Percentiles rank a stretch among this genome's conserved stretches.
phyloP scores from a whole-genome alignment of 2,329 filamentous ascomycete genomes.

The Curvularia hawaiiensis region DNA sequence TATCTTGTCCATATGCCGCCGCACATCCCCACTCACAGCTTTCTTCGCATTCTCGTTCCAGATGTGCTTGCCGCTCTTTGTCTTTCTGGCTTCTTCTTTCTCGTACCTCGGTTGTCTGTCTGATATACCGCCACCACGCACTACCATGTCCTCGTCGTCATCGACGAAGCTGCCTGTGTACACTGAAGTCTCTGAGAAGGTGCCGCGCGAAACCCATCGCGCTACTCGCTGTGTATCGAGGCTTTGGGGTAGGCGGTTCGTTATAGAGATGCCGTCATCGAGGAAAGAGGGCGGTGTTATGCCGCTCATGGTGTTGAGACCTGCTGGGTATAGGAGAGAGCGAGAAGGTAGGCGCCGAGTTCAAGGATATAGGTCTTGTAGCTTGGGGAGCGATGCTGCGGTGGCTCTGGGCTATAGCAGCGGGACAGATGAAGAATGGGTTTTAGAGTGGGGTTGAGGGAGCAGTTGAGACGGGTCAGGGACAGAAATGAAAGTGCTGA shows the following conservation, averaged over 20 bases:
- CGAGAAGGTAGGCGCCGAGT: neutral
- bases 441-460: neutral
- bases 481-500: conserved; percentile 10
- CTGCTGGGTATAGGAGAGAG: neutral
- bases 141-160: conserved; percentile 33
- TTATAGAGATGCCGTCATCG: conserved; percentile 32
- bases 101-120: conserved; percentile 25
- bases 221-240: conserved; percentile 11
- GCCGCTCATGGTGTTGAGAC: conserved; percentile 18
- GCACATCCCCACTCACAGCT: conserved; percentile 33
- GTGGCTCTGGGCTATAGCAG: neutral
- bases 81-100: conserved; percentile 5
- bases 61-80: neutral
- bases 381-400: neutral
- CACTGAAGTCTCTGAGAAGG: conserved; percentile 12
- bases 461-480: conserved; percentile 2
- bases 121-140: neutral
- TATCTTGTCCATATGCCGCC: conserved; percentile 21
- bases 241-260: conserved; percentile 20
- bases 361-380: neutral
- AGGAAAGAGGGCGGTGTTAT: conserved; percentile 26
- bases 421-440: conserved; percentile 9
- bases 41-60: conserved; percentile 30
- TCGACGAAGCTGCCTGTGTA: conserved; percentile 39
- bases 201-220: conserved; percentile 17